Evolutionary conservation across 2,329 filamentous ascomycete species (phyloP).

Genomic region (Claviceps spartinae): DNA sequence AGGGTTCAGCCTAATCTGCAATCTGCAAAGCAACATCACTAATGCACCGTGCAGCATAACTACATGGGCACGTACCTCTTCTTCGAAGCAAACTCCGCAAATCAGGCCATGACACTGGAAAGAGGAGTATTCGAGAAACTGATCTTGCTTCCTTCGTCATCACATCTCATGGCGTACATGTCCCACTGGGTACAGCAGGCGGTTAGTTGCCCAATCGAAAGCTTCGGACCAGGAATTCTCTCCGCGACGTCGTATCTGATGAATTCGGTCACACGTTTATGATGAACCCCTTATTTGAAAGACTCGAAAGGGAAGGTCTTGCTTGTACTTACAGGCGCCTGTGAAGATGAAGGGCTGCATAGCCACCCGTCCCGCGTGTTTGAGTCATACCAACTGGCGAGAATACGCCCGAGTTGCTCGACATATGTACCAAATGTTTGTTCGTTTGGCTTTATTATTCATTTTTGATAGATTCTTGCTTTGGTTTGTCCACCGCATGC

Average conservation of each 20-base stretch:
- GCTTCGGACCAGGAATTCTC: background rate
- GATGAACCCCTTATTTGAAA: background rate
- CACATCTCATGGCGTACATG: slow-evolving; percentile 1
- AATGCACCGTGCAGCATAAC: background rate
- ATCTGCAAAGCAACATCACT: background rate
- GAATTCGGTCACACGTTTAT: background rate
- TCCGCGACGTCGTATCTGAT: background rate
- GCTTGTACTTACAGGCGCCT: background rate
- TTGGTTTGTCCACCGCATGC: too few relatives aligned
- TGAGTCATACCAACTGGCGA: too few relatives aligned
- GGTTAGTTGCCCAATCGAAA: background rate
- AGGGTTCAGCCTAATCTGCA: background rate
- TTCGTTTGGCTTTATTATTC: too few relatives aligned
- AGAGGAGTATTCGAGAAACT: background rate
- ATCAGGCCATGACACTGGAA: background rate
- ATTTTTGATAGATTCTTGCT: too few relatives aligned
- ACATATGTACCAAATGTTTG: too few relatives aligned
- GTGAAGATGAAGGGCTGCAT: background rate
- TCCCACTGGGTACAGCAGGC: background rate
- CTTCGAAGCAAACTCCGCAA: background rate
- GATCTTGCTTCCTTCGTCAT: background rate
- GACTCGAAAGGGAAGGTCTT: too few relatives aligned
- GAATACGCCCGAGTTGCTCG: too few relatives aligned
- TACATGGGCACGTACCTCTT: background rate
- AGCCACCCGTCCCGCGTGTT: background rate